phyloP scores from a whole-genome alignment of 306 rosid species.

The Quercus agrifolia region DNA sequence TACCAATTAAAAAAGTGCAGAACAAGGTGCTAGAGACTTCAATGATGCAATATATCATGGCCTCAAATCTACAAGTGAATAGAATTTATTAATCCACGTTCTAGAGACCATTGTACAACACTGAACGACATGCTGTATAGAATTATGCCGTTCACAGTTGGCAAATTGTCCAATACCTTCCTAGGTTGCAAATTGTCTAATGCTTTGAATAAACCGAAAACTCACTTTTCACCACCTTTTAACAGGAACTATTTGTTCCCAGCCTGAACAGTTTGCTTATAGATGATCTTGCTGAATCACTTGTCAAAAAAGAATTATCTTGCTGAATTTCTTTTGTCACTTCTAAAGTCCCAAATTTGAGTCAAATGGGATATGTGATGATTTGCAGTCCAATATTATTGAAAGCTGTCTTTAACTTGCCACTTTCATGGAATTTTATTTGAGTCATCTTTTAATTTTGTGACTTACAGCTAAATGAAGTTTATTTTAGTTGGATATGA shows the following conservation, averaged over 20 bases:
- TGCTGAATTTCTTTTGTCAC: background rate
- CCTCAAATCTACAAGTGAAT: background rate
- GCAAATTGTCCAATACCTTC: background rate
- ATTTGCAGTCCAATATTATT: background rate
- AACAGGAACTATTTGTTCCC: background rate
- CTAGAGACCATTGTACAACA: background rate
- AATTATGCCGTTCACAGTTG: background rate
- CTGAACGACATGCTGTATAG: background rate
- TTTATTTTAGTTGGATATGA: too few relatives aligned
- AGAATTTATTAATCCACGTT: background rate
- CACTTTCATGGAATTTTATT: background rate
- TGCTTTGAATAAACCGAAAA: background rate
- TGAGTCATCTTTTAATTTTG: background rate
- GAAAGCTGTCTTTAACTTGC: background rate
- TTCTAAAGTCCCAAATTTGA: background rate
- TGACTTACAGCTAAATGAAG: background rate
- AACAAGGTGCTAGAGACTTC: too few relatives aligned
- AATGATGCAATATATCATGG: too few relatives aligned
- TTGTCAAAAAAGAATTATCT: background rate
- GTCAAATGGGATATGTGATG: background rate
- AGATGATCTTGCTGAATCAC: too few relatives aligned
- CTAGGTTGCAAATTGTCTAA: background rate
- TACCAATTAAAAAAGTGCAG: too few relatives aligned
- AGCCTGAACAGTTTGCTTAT: background rate
- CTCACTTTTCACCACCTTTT: background rate